Evolutionary conservation across 805 yeast species (phyloP).

Genomic region (Limtongia smithiae): DNA sequence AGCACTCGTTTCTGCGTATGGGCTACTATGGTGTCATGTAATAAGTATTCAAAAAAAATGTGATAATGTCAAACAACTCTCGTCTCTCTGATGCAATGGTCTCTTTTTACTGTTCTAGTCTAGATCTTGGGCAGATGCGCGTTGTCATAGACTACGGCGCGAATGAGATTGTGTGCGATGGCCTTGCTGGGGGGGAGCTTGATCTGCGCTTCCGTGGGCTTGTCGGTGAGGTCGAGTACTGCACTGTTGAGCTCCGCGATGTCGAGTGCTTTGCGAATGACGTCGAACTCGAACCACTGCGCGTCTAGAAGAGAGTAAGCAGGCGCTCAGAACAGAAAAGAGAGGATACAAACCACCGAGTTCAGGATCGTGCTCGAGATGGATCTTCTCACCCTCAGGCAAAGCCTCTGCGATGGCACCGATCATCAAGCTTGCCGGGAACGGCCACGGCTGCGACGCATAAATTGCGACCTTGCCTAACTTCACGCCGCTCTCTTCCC

Average conservation of each 20-base stretch:
- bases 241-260: constrained; percentile 20
- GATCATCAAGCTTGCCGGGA: constrained; percentile 87
- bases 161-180: constrained; percentile 27
- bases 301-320: constrained; percentile 52
- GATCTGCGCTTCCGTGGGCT: constrained; percentile 16
- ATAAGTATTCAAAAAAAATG: neutral
- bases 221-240: constrained; percentile 15
- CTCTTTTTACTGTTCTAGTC: neutral
- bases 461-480: constrained; percentile 56
- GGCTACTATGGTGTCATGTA: too few relatives aligned
- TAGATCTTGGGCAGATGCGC: constrained; percentile 25
- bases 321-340: too few relatives aligned
- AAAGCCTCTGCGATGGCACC: constrained; percentile 86
- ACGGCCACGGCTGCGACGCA: constrained; percentile 96
- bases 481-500: constrained; percentile 91
- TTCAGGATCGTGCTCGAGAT: constrained; percentile 81
- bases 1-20: too few relatives aligned
- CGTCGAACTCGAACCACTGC: constrained; percentile 67
- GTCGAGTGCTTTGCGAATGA: constrained; percentile 44
- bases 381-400: constrained; percentile 58
- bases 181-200: constrained; percentile 30
- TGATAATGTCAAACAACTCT: too few relatives aligned
- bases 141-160: constrained; percentile 27
- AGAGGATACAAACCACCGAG: constrained; percentile 38
- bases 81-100: neutral